A percentile compares a stretch with the other conserved stretches of the same genome.
These are phyloP conservation scores for Sporothrix luriei DNA, from an alignment of 2,329 filamentous ascomycete species.

Conservation along the genomic window DNA sequence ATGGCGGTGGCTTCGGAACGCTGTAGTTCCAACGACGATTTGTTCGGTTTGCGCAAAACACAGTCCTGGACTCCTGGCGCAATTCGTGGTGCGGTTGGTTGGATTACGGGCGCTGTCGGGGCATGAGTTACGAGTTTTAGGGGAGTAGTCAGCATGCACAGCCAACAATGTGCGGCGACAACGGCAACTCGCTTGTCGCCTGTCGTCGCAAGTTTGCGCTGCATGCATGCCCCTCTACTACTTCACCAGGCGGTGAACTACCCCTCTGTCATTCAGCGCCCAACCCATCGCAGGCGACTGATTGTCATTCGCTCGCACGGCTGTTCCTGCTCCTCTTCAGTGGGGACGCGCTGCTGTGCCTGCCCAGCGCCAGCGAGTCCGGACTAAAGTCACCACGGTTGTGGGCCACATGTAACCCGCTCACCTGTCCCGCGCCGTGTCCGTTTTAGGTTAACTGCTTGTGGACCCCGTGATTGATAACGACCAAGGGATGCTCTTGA, in stretches of 20 bases:
- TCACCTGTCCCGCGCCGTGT: conserved; percentile 21
- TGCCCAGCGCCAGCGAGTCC: background rate
- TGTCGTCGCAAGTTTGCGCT: conserved; percentile 16
- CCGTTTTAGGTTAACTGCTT: conserved; percentile 24
- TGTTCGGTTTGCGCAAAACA: conserved; percentile 20
- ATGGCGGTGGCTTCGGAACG: conserved; percentile 5
- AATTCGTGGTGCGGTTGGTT: conserved; percentile 24
- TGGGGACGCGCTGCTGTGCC: conserved; percentile 10
- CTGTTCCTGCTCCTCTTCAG: conserved; percentile 21
- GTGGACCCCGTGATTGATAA: conserved; percentile 32
- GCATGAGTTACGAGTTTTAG: background rate
- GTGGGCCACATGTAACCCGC: conserved; percentile 6
- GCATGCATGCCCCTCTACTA: background rate
- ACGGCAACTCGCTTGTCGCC: background rate
- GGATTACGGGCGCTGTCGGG: conserved; percentile 7
- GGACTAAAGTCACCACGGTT: background rate
- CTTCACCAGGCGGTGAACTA: conserved; percentile 4
- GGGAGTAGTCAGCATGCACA: conserved; percentile 25
- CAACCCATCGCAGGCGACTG: background rate
- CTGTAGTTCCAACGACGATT: background rate
- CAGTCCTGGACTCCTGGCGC: background rate
- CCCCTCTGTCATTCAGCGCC: conserved; percentile 7
- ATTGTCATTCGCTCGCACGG: background rate
- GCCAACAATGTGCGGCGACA: background rate
- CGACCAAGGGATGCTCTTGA: conserved; percentile 16